phyloP scores from a whole-genome alignment of 2,329 filamentous ascomycete species.

The Fusarium coffeatum region DNA sequence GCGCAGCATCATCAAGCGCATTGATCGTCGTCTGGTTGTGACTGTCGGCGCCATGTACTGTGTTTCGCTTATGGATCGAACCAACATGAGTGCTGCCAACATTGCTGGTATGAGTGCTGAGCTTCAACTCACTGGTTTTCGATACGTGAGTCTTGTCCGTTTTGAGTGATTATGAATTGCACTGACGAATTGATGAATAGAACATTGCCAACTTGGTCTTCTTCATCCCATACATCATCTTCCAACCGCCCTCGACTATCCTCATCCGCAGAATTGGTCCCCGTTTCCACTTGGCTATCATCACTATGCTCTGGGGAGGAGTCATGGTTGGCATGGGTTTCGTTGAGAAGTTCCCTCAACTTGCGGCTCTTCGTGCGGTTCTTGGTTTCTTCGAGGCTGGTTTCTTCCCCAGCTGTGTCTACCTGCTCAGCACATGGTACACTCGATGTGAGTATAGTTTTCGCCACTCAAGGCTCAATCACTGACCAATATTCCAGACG shows the following conservation, averaged over 20 bases:
- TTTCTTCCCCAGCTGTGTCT: slow-evolving; percentile 78
- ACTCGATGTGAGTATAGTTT: slow-evolving; percentile 64
- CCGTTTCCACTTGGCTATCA: slow-evolving; percentile 64
- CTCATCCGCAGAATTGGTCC: slow-evolving; percentile 75
- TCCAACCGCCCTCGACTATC: slow-evolving; percentile 78
- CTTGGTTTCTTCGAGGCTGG: slow-evolving; percentile 75
- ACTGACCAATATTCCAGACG: slow-evolving; percentile 56
- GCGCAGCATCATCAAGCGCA: slow-evolving; percentile 72
- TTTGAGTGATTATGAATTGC: rapidly evolving
- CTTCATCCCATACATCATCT: slow-evolving; percentile 78
- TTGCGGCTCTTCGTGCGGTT: slow-evolving; percentile 67
- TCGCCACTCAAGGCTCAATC: rapidly evolving
- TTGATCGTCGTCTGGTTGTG: slow-evolving; percentile 74
- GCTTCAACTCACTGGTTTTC: slow-evolving; percentile 58
- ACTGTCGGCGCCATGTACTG: slow-evolving; percentile 77
- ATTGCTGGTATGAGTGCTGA: slow-evolving; percentile 73
- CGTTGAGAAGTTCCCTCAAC: slow-evolving; percentile 60
- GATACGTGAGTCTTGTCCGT: slow-evolving; percentile 54
- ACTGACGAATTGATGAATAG: slow-evolving; percentile 44
- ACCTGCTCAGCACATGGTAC: slow-evolving; percentile 80
- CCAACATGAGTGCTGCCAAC: slow-evolving; percentile 77
- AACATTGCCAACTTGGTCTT: slow-evolving; percentile 78
- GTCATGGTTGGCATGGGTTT: slow-evolving; percentile 76
- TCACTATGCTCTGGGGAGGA: slow-evolving; percentile 69
- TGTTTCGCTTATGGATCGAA: slow-evolving; percentile 81